Evolutionary conservation across 306 rosid species (phyloP), one percentile per base, ranked within the genome.

Genomic region (Amphicarpaea edgeworthii): DNA sequence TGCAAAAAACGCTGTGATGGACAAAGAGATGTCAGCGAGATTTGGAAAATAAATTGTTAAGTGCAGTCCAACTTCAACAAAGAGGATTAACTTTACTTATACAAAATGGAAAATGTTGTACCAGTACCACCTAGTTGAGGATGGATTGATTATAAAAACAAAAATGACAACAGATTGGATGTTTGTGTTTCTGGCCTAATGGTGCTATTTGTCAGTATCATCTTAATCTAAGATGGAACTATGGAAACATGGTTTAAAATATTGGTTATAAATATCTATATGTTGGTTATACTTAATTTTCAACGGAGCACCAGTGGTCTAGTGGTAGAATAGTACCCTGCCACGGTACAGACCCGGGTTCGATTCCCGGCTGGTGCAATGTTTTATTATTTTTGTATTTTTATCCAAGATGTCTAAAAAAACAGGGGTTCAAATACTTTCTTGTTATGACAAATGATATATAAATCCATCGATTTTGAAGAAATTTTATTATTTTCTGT

Each of bases 331-430:
- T 79, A 75, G 86, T 79, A 79, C 78, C 78, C 78, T 73, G 81
- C 77, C 81, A 83, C 78, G 75, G 60, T 83, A 60, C 81, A 78
- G 75, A 79, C 78, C 86, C 70, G 79, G 76, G 84, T 83, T 83
- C 79, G 68, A 79, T 79, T 83, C 79, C 73, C 76, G 79, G 82
- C 82, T 79, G 79, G 84, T 83, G 81, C 87, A 79, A 0, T 12
- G 12, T 21, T 41, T 21, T 12, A 0, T 3, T 2, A 0, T 7
- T 26, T 24, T 26, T 14, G 0, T 7, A 7, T 6, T 23, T 51
- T 51, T 8, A 0, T 7, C 23, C 11, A 50, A 47, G 5, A 30
- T 0, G 6, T 30, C 6, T 12, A 42, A 45, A 4, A 45, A 12
- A 12, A 12, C 4, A n/a, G 0, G 8, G 51, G 19, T 46, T 46